These are phyloP conservation scores for Leptographium radiaticola DNA, from an alignment of 2,329 filamentous ascomycete genomes.

Conservation along the genomic window DNA sequence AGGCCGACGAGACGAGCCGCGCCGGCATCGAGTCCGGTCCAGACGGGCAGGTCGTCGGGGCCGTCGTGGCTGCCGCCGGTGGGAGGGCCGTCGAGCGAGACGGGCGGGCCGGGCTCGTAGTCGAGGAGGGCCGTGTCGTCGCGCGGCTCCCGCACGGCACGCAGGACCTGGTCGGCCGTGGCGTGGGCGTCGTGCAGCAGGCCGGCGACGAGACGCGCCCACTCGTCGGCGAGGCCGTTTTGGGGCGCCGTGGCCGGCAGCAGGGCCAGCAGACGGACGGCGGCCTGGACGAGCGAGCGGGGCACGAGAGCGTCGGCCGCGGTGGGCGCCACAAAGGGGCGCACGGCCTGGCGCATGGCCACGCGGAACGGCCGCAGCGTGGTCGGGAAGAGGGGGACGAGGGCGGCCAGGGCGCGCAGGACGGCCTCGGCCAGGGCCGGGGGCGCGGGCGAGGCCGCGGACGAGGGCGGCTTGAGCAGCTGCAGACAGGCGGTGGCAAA, in stretches of 20 bases:
- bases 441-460: constrained; percentile 24
- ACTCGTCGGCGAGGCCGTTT: constrained; percentile 63
- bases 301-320: constrained; percentile 39
- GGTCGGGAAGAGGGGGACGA: constrained; percentile 71
- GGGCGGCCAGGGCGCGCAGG: constrained; percentile 54
- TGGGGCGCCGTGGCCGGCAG: constrained; percentile 74
- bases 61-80: constrained; percentile 28
- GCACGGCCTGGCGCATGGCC: constrained; percentile 51
- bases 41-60: constrained; percentile 45
- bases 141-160: constrained; percentile 72
- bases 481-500: constrained; percentile 65
- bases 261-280: constrained; percentile 54
- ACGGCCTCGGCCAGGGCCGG: constrained; percentile 50
- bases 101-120: constrained; percentile 22
- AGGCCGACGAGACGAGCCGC: constrained; percentile 55
- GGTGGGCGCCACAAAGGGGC: constrained; percentile 51
- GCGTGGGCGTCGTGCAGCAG: constrained; percentile 53
- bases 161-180: constrained; percentile 64
- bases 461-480: constrained; percentile 36
- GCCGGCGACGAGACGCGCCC: constrained; percentile 52
- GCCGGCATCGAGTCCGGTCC: constrained; percentile 65
- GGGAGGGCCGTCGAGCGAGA: constrained; percentile 33
- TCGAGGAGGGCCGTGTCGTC: constrained; percentile 42
- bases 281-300: constrained; percentile 37
- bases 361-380: constrained; percentile 65